Percentiles rank a stretch among this genome's conserved stretches.
phyloP scores from a whole-genome alignment of 306 rosid genomes.

The Boehmeria nivea region DNA sequence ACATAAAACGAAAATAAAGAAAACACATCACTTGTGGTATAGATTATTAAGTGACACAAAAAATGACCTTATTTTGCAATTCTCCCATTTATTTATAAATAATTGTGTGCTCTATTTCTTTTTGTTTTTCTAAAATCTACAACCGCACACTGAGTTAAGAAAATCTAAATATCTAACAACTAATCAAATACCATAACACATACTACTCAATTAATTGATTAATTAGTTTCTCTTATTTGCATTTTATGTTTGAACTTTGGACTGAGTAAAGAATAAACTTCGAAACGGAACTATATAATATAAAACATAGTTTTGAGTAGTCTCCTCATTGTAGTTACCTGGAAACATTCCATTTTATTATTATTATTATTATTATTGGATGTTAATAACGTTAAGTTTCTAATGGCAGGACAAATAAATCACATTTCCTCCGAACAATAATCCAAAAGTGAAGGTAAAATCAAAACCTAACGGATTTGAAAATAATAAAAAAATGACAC shows the following conservation, averaged over 20 bases:
- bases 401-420: background rate
- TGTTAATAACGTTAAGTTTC: background rate
- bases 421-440: conserved; percentile 3
- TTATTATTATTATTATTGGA: background rate
- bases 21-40: no score
- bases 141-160: background rate
- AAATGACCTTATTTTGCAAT: no score
- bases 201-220: background rate
- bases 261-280: no score
- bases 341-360: background rate
- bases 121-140: background rate
- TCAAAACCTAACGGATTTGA: conserved; percentile 35
- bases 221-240: background rate
- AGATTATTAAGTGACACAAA: no score
- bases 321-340: background rate
- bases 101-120: background rate
- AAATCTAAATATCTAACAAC: background rate
- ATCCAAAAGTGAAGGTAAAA: conserved; percentile 4
- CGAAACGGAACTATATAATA: no score
- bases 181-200: no score
- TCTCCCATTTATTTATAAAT: background rate
- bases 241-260: no score
- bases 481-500: conserved; percentile 16
- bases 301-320: no score
- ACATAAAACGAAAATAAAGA: no score